Base-by-base conservation (phyloP, 2,329 filamentous ascomycete genomes). In the Calonectria naviculata region DNA sequence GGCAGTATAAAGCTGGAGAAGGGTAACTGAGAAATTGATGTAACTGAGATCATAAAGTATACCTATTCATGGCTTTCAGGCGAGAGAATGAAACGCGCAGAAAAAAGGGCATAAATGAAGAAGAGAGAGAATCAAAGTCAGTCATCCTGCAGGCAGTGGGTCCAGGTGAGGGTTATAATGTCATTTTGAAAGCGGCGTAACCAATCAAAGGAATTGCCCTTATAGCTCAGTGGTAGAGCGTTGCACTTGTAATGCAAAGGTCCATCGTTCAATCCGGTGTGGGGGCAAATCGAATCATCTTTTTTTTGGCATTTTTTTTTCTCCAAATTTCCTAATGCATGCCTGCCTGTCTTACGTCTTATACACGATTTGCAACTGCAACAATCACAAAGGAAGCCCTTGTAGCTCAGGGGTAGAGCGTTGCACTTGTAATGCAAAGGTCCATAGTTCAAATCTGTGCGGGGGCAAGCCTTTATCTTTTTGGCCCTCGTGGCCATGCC, bases 211-310 rank as follows among this genome's bases (percentile, higher is more conserved):
- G 31, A 58, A 58, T 38, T 58, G 52, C 52, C 52, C 52, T 58
- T 58, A 58, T 58, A 58, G 52, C 52, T 58, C 52, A 58, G 52
- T 58, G 52, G 52, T 58, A 58, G 52, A 58, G 52, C 52, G 52
- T 58, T 58, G 52, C 52, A 58, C 52, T 58, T 58, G 52, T 58
- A 58, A 58, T 58, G 52, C 52, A 58, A 58, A 58, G 52, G 52
- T 58, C 52, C 52, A 58, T 58, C 21, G 52, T 58, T 58, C 52
- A 58, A 58, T 58, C 52, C 52, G 21, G 52, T 58, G 52, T 58
- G 52, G 52, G 52, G 52, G 52, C 52, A 58, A 58, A 12, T 26
- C n/a, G 21, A 26, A 34, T 34, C 31, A 34, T 6, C 31, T 9
- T 56, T 31, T 38, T 58, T 38, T 58, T 58, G 29, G 15, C 31